Percentiles rank a stretch among this genome's conserved stretches.
phyloP scores from a whole-genome alignment of 148 eudicot species.

The Selenicereus undatus region DNA sequence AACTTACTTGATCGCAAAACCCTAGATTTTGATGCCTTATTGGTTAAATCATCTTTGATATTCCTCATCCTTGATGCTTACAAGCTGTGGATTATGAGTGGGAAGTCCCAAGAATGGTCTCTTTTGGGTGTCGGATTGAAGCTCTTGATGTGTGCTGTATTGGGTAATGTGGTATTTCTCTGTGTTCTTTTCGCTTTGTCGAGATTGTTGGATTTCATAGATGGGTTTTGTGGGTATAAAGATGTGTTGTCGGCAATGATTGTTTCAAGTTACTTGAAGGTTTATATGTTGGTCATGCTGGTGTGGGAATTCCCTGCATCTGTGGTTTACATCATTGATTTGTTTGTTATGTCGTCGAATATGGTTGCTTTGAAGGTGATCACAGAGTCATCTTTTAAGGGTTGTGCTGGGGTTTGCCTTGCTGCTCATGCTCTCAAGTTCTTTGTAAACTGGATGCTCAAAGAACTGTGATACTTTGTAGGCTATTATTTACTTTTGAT shows the following conservation, averaged over 20 bases:
- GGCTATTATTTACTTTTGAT: background rate
- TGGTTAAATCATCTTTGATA: slow-evolving; percentile 45
- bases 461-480: slow-evolving; percentile 9
- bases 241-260: slow-evolving; percentile 53
- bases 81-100: slow-evolving; percentile 24
- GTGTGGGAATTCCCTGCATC: slow-evolving; percentile 88
- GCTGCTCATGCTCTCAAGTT: slow-evolving; percentile 59
- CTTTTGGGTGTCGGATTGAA: slow-evolving; percentile 24
- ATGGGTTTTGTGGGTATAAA: slow-evolving; percentile 39
- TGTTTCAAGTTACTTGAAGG: slow-evolving; percentile 72
- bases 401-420: slow-evolving; percentile 57
- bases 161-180: slow-evolving; percentile 51
- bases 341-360: slow-evolving; percentile 77
- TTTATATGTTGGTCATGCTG: slow-evolving; percentile 62
- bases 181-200: slow-evolving; percentile 33
- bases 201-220: slow-evolving; percentile 35
- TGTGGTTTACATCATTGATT: slow-evolving; percentile 51
- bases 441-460: slow-evolving; percentile 38
- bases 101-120: slow-evolving; percentile 27
- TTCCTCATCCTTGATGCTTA: slow-evolving; percentile 64
- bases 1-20: slow-evolving; percentile 45
- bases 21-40: slow-evolving; percentile 41
- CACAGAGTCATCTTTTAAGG: slow-evolving; percentile 43
- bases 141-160: slow-evolving; percentile 39
- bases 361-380: slow-evolving; percentile 71